Evolutionary conservation across 1,284 basidiomycete species (phyloP).

Genomic region (Termitomyces sp.): DNA sequence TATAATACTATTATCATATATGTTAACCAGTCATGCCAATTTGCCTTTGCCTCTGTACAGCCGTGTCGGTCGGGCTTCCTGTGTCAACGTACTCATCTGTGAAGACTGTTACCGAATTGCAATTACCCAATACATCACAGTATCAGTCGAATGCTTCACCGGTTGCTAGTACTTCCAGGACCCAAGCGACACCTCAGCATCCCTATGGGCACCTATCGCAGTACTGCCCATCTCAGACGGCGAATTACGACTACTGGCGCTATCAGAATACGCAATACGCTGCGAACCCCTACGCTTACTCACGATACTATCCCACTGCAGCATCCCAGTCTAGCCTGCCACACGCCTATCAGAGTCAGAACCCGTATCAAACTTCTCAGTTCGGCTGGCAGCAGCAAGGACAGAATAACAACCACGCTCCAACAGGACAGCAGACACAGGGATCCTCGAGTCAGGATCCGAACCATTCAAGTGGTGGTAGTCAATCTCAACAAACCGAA

Average conservation of each 20-base stretch:
- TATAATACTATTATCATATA: slow-evolving; percentile 4
- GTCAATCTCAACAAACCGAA: slow-evolving; percentile 1
- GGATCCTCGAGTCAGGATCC: background rate
- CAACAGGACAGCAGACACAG: background rate
- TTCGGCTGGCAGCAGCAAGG: slow-evolving; percentile 34
- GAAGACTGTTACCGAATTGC: slow-evolving; percentile 21
- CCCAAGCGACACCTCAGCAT: slow-evolving; percentile 11
- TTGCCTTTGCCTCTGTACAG: slow-evolving; percentile 7
- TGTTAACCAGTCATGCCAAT: background rate
- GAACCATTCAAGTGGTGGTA: background rate
- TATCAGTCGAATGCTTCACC: no score
- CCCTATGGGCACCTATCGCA: slow-evolving; percentile 18
- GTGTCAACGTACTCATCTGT: slow-evolving; percentile 32
- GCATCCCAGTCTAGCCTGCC: slow-evolving; percentile 19
- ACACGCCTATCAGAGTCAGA: slow-evolving; percentile 23
- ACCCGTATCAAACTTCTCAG: slow-evolving; percentile 23
- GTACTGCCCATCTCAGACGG: slow-evolving; percentile 21
- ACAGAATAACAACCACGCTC: background rate
- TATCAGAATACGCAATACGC: slow-evolving; percentile 20
- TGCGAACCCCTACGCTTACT: slow-evolving; percentile 23
- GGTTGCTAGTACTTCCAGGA: slow-evolving; percentile 9
- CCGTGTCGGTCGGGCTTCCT: slow-evolving; percentile 20
- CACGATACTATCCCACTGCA: slow-evolving; percentile 24
- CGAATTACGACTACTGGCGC: slow-evolving; percentile 27
- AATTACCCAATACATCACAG: slow-evolving; percentile 12